Evolutionary conservation across 768 basidiomycete species (phyloP).

Genomic region (Tricholoma furcatifolium): DNA sequence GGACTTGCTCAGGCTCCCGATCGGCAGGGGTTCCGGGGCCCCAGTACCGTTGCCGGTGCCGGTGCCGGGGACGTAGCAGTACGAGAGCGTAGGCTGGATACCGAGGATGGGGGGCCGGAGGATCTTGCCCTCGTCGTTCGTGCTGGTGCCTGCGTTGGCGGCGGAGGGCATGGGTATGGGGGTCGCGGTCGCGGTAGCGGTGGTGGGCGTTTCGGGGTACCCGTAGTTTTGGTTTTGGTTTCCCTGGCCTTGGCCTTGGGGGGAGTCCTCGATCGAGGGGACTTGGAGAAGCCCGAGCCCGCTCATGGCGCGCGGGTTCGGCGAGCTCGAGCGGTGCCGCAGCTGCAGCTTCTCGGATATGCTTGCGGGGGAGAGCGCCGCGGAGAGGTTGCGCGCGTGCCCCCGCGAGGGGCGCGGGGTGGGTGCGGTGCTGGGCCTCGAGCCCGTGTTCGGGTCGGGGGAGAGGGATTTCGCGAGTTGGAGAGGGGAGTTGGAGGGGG

Average conservation of each 20-base stretch:
- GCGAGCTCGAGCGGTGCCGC: conserved; percentile 19
- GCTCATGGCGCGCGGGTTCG: conserved; percentile 11
- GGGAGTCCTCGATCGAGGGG: conserved; percentile 11
- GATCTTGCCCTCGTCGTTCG: conserved; percentile 12
- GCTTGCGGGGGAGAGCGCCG: conserved; percentile 6
- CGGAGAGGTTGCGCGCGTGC: conserved; percentile 16
- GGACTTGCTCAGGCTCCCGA: conserved; percentile 6
- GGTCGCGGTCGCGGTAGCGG: not conserved
- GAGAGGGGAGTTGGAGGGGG: conserved; percentile 4
- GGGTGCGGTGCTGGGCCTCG: conserved; percentile 12
- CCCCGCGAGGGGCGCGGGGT: conserved; percentile 9
- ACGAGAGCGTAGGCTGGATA: conserved; percentile 63
- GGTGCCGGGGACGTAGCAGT: conserved; percentile 30
- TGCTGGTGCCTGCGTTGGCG: not conserved
- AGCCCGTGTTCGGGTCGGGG: too few relatives aligned
- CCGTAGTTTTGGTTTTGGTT: too few relatives aligned
- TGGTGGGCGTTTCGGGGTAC: not conserved
- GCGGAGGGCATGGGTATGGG: not conserved
- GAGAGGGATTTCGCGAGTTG: conserved; percentile 7
- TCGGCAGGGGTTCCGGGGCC: conserved; percentile 7
- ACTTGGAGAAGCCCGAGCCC: conserved; percentile 16
- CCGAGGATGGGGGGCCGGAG: conserved; percentile 53
- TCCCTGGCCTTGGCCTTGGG: conserved; percentile 3
- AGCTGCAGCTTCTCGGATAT: conserved; percentile 13
- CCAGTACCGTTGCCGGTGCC: too few relatives aligned